Base-by-base conservation (phyloP, 495 filamentous ascomycete species). In the Platismatia glauca region DNA sequence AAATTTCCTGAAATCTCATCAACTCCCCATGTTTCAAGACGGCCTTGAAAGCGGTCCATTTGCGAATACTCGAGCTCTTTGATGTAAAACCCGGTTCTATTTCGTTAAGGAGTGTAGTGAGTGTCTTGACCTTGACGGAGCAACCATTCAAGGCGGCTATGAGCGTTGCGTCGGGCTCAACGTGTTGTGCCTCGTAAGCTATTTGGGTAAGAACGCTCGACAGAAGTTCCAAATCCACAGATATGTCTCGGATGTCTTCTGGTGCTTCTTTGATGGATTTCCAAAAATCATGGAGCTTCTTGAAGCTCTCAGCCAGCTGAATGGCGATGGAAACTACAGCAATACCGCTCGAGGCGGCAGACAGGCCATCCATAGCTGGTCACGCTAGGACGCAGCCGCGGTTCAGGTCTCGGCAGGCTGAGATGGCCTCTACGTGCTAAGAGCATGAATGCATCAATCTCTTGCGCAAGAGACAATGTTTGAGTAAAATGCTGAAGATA, bases 271-370 rank as follows among this genome's bases (percentile, higher is more conserved):
- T 59, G 7, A 77, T 55, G 9, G 72, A 71, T 9, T 65, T 60
- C 71, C 73, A 77, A 41, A 73, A 72, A 7, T 66, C 63, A 33
- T 68, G 69, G 33, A 76, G 65, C 53, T 71, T 70, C 9, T 71
- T 52, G 34, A 77, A 61, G 29, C 68, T 64, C 16, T 57, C 50
- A 8, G 70, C 70, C 11, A 77, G 60, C 59, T 74, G 66, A 6
- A 58, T 33, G 9, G 66, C 65, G 2, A 74, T 60, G 33, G 72
- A 68, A 1, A 59, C 62, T 22, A 77, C 67, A 11, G 70, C 66
- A 44, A 77, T 74, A 11, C 69, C 74, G 57, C 74, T 77, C n/a
- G 74, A 71, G 27, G 71, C 70, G 27, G 68, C 52, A 34, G 70
- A 68, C 16, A 77, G 62, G 1, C 59, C 58, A 61, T 77, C 75